Evolutionary conservation across 2,329 filamentous ascomycete species (phyloP).

Genomic region (Cryphonectria nitschkei): DNA sequence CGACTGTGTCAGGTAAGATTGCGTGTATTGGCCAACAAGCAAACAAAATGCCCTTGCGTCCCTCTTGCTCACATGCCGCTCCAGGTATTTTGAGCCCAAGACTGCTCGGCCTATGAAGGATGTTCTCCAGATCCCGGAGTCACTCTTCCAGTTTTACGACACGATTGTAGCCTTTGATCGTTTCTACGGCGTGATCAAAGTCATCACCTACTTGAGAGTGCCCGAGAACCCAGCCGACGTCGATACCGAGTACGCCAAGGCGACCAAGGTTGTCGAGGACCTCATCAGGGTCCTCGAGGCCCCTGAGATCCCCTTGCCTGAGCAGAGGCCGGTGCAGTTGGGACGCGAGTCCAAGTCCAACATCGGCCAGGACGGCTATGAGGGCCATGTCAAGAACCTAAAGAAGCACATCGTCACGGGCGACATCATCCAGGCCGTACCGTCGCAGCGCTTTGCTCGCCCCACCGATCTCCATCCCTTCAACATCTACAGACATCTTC

Average conservation of each 20-base stretch:
- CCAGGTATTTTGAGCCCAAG: constrained; percentile 88
- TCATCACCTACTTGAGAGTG: constrained; percentile 82
- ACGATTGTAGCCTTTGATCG: constrained; percentile 94
- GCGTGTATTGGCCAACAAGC: neutral
- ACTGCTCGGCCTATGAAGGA: constrained; percentile 90
- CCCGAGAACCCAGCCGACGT: constrained; percentile 61
- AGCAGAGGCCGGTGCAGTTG: constrained; percentile 72
- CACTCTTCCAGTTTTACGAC: constrained; percentile 95
- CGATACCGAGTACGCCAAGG: constrained; percentile 70
- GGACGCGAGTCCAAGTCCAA: constrained; percentile 87
- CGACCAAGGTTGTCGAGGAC: constrained; percentile 64
- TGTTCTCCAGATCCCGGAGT: constrained; percentile 86
- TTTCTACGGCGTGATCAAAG: constrained; percentile 89
- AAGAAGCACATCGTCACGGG: constrained; percentile 91
- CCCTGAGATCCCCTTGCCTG: constrained; percentile 76
- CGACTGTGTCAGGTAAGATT: constrained; percentile 74
- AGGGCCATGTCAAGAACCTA: constrained; percentile 80
- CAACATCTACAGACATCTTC: constrained; percentile 95
- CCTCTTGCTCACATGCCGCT: constrained; percentile 9
- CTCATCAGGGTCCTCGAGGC: constrained; percentile 74
- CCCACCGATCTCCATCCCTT: constrained; percentile 93
- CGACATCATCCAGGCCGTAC: constrained; percentile 97
- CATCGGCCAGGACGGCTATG: constrained; percentile 86
- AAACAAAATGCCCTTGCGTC: too few species aligned
- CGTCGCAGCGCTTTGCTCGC: constrained; percentile 88